phyloP scores from a whole-genome alignment of 2,329 filamentous ascomycete species.

The Monilinia aucupariae region DNA sequence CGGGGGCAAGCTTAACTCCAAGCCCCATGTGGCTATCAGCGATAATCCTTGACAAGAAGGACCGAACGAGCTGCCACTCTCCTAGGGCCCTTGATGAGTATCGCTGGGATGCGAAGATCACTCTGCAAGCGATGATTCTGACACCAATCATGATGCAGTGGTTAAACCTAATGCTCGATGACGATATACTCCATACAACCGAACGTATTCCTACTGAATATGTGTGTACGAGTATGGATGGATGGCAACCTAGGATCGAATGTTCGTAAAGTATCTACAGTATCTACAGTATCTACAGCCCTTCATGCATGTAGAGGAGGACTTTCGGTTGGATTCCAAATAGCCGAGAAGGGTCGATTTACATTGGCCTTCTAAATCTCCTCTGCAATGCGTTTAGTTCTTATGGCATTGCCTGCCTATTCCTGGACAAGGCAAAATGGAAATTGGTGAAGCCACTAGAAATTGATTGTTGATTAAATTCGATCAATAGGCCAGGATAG shows the following conservation, averaged over 20 bases:
- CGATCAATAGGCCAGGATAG: constrained; percentile 3
- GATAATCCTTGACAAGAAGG: constrained; percentile 23
- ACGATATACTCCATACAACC: constrained; percentile 15
- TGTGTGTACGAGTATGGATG: too few relatives aligned
- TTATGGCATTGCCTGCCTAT: not conserved
- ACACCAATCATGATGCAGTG: constrained; percentile 23
- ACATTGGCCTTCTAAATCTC: not conserved
- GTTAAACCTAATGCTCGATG: constrained; percentile 20
- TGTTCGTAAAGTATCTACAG: not conserved
- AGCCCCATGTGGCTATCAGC: constrained; percentile 25
- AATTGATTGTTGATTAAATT: not conserved
- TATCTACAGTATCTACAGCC: not conserved
- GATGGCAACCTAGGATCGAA: not conserved
- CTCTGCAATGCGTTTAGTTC: not conserved
- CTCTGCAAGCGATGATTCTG: constrained; percentile 19
- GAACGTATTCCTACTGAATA: not conserved
- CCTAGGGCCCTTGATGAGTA: not conserved
- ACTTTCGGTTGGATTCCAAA: not conserved
- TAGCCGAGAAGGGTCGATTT: not conserved
- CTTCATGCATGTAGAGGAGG: not conserved
- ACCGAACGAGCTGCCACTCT: constrained; percentile 15
- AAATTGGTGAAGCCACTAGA: not conserved
- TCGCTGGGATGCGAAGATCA: constrained; percentile 19
- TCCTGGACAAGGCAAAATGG: not conserved
- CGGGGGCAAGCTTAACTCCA: constrained; percentile 18